Conservation (phyloP, 345 rosid species). For the Brassica incana region DNA sequence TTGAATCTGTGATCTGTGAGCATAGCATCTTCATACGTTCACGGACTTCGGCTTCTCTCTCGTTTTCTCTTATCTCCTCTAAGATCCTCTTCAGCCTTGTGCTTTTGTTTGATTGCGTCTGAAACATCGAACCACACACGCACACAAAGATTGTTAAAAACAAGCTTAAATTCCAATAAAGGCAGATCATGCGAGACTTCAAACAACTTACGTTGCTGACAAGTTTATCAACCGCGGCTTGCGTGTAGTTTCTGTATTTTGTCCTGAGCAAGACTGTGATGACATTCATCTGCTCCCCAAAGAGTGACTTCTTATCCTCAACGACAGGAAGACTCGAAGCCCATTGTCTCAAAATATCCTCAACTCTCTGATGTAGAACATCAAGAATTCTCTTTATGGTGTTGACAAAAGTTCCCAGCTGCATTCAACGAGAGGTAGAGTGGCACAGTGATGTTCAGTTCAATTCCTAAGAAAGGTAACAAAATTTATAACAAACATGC, state of each 20-base stretch:
- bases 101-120: conserved; percentile 75
- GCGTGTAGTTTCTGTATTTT: conserved; percentile 89
- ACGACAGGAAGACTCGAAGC: conserved; percentile 72
- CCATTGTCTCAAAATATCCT: conserved; percentile 84
- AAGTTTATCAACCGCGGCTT: conserved; percentile 89
- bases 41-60: conserved; percentile 84
- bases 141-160: background rate
- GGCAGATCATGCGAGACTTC: background rate
- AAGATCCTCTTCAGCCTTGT: conserved; percentile 79
- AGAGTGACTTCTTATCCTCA: conserved; percentile 70
- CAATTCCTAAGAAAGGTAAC: background rate
- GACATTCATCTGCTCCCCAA: conserved; percentile 94
- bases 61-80: conserved; percentile 89
- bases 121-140: conserved; percentile 22
- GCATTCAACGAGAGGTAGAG: conserved; percentile 26
- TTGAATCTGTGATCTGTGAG: conserved; percentile 67
- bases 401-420: conserved; percentile 86
- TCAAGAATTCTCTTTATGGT: conserved; percentile 93
- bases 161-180: background rate
- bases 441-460: background rate
- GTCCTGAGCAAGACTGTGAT: conserved; percentile 84
- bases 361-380: conserved; percentile 75
- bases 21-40: conserved; percentile 82
- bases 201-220: conserved; percentile 67
- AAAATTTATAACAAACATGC: background rate